These are phyloP conservation scores for Piromyces sp. DNA, from an alignment of 192 early-diverging fungal genomes.

Conservation along the genomic window DNA sequence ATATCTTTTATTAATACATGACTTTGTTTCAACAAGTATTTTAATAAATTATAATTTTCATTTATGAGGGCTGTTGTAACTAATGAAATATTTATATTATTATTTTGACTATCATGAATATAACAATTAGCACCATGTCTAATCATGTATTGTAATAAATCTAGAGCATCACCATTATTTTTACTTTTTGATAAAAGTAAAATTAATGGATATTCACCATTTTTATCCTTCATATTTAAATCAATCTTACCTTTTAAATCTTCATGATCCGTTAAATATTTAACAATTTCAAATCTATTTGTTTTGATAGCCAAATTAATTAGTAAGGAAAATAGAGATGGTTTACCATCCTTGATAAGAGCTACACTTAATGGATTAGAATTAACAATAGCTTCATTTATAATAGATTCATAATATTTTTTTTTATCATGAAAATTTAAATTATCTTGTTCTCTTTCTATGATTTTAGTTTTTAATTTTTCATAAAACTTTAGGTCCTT, in stretches of 20 bases:
- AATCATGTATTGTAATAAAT: background rate
- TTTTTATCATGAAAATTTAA: background rate
- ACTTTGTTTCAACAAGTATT: too few species aligned
- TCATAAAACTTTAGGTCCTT: background rate
- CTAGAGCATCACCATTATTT: background rate
- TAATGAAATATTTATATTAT: too few species aligned
- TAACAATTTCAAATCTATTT: background rate
- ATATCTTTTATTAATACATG: too few species aligned
- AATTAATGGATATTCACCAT: background rate
- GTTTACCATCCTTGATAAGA: background rate
- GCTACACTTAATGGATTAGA: background rate
- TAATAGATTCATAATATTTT: background rate
- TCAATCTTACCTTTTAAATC: background rate
- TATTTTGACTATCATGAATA: too few species aligned
- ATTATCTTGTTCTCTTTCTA: too few species aligned
- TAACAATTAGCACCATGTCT: background rate
- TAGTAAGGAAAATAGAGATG: background rate
- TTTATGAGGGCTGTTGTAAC: too few species aligned
- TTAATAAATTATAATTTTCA: too few species aligned
- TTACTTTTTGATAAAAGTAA: background rate
- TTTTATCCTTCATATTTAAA: background rate
- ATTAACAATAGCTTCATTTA: background rate
- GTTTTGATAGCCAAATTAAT: background rate
- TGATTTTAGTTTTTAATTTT: too few species aligned
- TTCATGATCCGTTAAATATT: background rate